A percentile compares a stretch with the other conserved stretches of the same genome.
Evolutionary conservation across 768 basidiomycete species (phyloP).

Genomic region (Floccularia luteovirens): DNA sequence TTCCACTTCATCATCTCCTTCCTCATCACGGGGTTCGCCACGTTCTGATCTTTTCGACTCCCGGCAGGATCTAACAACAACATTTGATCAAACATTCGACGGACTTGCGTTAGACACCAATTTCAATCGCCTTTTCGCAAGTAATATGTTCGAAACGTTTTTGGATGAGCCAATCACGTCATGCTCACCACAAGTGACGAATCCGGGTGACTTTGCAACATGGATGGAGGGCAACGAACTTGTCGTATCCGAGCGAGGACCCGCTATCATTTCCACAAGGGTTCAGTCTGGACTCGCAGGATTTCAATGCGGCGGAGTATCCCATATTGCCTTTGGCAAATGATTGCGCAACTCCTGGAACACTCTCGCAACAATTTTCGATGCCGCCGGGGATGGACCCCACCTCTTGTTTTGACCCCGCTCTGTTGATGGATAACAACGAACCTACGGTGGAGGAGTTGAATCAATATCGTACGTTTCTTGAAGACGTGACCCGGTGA

Average conservation of each 20-base stretch:
- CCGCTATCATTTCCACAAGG: slow-evolving; percentile 9
- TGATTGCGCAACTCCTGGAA: not conserved
- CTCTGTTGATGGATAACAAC: slow-evolving; percentile 18
- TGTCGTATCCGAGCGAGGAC: slow-evolving; percentile 19
- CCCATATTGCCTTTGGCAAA: not conserved
- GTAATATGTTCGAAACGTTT: slow-evolving; percentile 27
- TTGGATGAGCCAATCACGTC: slow-evolving; percentile 23
- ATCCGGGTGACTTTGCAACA: slow-evolving; percentile 18
- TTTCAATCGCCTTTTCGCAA: slow-evolving; percentile 24
- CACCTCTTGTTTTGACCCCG: slow-evolving; percentile 17
- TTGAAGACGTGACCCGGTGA: not conserved
- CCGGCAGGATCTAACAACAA: slow-evolving; percentile 16
- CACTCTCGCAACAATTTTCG: slow-evolving; percentile 3
- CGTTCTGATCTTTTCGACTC: slow-evolving; percentile 28
- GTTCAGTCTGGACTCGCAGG: slow-evolving; percentile 10
- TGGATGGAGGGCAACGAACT: slow-evolving; percentile 29
- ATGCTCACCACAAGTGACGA: slow-evolving; percentile 16
- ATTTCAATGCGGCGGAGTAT: slow-evolving; percentile 12
- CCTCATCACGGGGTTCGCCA: slow-evolving; percentile 30
- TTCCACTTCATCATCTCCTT: slow-evolving; percentile 26
- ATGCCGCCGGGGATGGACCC: slow-evolving; percentile 13
- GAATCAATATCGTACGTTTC: slow-evolving; percentile 46
- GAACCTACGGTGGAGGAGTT: slow-evolving; percentile 37
- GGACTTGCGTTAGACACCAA: slow-evolving; percentile 21
- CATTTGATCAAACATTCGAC: slow-evolving; percentile 25